Percentiles rank a stretch among this genome's conserved stretches.
Evolutionary conservation across 306 rosid genomes (phyloP).

Genomic region (Cucurbita maxima): DNA sequence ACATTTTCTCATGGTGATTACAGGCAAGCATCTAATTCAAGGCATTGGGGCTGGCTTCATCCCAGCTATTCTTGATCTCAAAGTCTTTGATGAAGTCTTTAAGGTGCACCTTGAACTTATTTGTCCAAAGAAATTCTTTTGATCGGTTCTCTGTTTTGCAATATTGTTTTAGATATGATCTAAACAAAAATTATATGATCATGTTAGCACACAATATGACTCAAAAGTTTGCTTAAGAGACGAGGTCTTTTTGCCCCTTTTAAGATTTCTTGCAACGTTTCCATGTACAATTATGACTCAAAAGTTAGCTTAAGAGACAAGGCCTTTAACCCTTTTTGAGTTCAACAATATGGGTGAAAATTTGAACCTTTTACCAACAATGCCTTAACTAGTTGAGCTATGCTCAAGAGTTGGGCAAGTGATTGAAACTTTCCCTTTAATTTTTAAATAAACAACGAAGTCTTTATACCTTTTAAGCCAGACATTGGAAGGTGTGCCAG

Average conservation of each 20-base stretch:
- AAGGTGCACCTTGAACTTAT: slow-evolving; percentile 22
- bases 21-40: slow-evolving; percentile 63
- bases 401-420: too few relatives aligned
- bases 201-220: too few relatives aligned
- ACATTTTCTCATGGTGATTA: neutral
- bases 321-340: neutral
- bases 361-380: neutral
- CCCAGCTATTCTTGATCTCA: slow-evolving; percentile 35
- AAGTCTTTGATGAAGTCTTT: slow-evolving; percentile 51
- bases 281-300: neutral
- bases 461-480: neutral
- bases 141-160: neutral
- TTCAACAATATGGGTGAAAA: neutral
- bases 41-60: slow-evolving; percentile 64
- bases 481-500: too few relatives aligned
- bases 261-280: too few relatives aligned
- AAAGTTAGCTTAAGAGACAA: neutral
- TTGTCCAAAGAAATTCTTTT: neutral
- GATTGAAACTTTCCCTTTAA: neutral
- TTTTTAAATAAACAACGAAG: neutral
- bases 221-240: neutral
- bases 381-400: neutral
- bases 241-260: neutral
- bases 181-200: neutral
- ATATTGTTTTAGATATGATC: neutral